A percentile compares a stretch with the other conserved stretches of the same genome.
Conservation (phyloP, 2,329 filamentous ascomycete genomes). For the Pseudogymnoascus sp. region DNA sequence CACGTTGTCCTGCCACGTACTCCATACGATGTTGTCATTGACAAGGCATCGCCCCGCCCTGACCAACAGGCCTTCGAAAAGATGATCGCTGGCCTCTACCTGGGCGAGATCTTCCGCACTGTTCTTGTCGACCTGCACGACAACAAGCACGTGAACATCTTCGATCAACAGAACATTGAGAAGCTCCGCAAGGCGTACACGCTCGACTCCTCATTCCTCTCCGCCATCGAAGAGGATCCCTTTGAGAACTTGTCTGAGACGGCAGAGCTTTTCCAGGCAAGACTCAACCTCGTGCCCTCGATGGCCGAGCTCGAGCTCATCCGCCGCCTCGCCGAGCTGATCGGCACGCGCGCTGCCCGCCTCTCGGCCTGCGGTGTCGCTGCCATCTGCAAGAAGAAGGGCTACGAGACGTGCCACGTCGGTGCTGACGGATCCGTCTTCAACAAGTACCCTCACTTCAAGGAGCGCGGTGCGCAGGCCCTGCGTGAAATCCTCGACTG, state of each 20-base stretch:
- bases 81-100: slow-evolving; percentile 92
- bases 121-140: slow-evolving; percentile 80
- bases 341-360: slow-evolving; percentile 87
- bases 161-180: slow-evolving; percentile 73
- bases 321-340: slow-evolving; percentile 82
- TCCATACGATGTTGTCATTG: slow-evolving; percentile 77
- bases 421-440: slow-evolving; percentile 96
- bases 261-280: slow-evolving; percentile 68
- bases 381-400: slow-evolving; percentile 95
- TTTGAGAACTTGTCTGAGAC: slow-evolving; percentile 94
- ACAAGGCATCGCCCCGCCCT: slow-evolving; percentile 83
- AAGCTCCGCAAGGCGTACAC: slow-evolving; percentile 79
- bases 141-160: slow-evolving; percentile 65
- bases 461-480: slow-evolving; percentile 79
- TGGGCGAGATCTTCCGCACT: slow-evolving; percentile 89
- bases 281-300: slow-evolving; percentile 62
- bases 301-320: slow-evolving; percentile 80
- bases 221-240: slow-evolving; percentile 89
- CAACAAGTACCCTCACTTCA: slow-evolving; percentile 99
- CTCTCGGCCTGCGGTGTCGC: slow-evolving; percentile 92
- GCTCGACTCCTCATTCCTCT: slow-evolving; percentile 88
- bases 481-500: slow-evolving; percentile 94
- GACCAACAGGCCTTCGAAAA: slow-evolving; percentile 96
- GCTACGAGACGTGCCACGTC: slow-evolving; percentile 79
- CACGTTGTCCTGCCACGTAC: slow-evolving; percentile 80